Conservation (phyloP, 176 grass and related monocot genomes). For the Pontederia crassipes region DNA sequence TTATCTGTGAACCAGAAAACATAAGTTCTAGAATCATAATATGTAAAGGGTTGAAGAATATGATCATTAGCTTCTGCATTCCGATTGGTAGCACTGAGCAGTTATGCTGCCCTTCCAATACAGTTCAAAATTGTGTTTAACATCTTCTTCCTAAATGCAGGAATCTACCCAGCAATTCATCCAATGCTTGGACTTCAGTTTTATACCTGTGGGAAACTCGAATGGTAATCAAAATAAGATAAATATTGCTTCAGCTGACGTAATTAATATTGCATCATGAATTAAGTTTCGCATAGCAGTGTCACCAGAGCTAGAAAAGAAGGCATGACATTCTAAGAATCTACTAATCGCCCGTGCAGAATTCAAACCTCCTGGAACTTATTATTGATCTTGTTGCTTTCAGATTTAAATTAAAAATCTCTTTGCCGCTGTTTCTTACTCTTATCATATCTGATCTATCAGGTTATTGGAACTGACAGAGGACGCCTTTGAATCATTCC, state of each 20-base stretch:
- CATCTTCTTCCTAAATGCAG: constrained; percentile 14
- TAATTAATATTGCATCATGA: too few species aligned
- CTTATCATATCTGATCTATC: not conserved
- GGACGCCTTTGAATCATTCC: constrained; percentile 63
- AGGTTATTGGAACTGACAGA: constrained; percentile 67
- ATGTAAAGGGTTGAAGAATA: too few species aligned
- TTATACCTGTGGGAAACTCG: constrained; percentile 77
- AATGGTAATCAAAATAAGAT: constrained; percentile 43
- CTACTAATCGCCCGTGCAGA: too few species aligned
- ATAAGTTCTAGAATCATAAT: too few species aligned
- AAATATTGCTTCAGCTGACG: constrained; percentile 14
- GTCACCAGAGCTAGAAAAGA: not conserved
- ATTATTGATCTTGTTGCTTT: too few species aligned
- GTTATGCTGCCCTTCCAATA: too few species aligned
- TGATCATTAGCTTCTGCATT: too few species aligned
- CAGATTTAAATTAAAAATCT: not conserved
- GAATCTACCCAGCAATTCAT: constrained; percentile 75
- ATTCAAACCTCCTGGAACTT: too few species aligned
- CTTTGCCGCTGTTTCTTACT: not conserved
- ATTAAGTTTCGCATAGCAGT: too few species aligned
- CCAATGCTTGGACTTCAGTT: constrained; percentile 82
- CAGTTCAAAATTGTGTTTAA: too few species aligned
- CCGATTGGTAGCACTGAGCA: too few species aligned
- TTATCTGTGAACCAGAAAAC: too few species aligned
- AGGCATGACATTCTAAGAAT: not conserved